Percentiles rank a stretch among this genome's conserved stretches.
Evolutionary conservation across 306 rosid genomes (phyloP).

Genomic region (Sindora glabra): DNA sequence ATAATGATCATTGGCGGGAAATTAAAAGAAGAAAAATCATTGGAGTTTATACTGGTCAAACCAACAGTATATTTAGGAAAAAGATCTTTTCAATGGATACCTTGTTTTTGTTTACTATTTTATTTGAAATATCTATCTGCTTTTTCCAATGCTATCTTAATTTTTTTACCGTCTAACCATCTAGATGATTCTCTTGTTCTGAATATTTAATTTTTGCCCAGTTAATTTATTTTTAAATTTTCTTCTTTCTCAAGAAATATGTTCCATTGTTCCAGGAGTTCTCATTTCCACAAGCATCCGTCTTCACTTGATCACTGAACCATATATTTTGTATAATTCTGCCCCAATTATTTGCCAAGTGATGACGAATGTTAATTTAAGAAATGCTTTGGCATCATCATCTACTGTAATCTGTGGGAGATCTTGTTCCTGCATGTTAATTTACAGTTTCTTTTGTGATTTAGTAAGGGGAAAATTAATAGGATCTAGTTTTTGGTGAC

Average conservation of each 20-base stretch:
- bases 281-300: no score
- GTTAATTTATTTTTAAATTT: not conserved
- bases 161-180: not conserved
- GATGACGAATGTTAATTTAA: no score
- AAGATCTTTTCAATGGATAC: no score
- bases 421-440: not conserved
- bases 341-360: no score
- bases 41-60: no score
- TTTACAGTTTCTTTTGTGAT: not conserved
- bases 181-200: not conserved
- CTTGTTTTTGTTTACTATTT: not conserved
- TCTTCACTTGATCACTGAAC: no score
- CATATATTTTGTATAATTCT: no score
- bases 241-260: not conserved
- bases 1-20: no score
- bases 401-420: no score
- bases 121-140: not conserved
- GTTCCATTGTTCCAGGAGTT: not conserved
- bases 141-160: not conserved
- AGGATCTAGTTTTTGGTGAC: not conserved
- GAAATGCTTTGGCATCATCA: no score
- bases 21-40: no score
- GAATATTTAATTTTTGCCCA: not conserved
- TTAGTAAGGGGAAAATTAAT: not conserved
- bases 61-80: no score